A percentile compares a stretch with the other conserved stretches of the same genome.
These are phyloP conservation scores for Peronospora destructor DNA, from an alignment of 352 stramenopile genomes.

Conservation along the genomic window DNA sequence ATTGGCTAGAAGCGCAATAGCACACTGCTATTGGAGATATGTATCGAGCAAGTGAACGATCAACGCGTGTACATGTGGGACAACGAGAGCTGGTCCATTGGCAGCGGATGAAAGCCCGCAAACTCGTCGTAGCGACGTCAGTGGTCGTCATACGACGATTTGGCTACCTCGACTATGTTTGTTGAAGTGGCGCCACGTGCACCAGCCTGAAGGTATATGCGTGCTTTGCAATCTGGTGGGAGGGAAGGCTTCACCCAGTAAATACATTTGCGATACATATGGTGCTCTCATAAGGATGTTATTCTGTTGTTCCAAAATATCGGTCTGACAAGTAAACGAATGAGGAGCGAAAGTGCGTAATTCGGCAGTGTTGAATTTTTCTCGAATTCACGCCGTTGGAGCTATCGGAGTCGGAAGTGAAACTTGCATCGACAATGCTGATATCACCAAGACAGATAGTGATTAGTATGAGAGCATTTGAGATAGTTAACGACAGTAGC, in stretches of 20 bases:
- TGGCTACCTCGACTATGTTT: conserved; percentile 39
- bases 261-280: too few relatives aligned
- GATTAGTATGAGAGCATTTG: conserved; percentile 1
- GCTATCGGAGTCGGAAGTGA: too few relatives aligned
- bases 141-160: conserved; percentile 53
- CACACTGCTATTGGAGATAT: conserved; percentile 54
- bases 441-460: not conserved
- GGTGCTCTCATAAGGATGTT: too few relatives aligned
- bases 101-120: conserved; percentile 39
- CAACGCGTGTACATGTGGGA: conserved; percentile 49
- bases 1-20: conserved; percentile 36
- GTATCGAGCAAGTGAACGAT: conserved; percentile 31
- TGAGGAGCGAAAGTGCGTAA: too few relatives aligned
- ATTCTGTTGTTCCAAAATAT: too few relatives aligned
- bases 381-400: too few relatives aligned
- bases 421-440: too few relatives aligned
- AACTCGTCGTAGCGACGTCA: conserved; percentile 41
- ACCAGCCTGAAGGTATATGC: too few relatives aligned
- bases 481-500: not conserved
- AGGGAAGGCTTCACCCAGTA: too few relatives aligned
- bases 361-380: too few relatives aligned
- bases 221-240: too few relatives aligned
- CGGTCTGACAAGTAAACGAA: too few relatives aligned
- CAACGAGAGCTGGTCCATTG: conserved; percentile 53
- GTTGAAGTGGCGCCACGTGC: conserved; percentile 35